These are phyloP conservation scores for Pelargonium nanum DNA, from an alignment of 345 rosid species.

Conservation along the genomic window DNA sequence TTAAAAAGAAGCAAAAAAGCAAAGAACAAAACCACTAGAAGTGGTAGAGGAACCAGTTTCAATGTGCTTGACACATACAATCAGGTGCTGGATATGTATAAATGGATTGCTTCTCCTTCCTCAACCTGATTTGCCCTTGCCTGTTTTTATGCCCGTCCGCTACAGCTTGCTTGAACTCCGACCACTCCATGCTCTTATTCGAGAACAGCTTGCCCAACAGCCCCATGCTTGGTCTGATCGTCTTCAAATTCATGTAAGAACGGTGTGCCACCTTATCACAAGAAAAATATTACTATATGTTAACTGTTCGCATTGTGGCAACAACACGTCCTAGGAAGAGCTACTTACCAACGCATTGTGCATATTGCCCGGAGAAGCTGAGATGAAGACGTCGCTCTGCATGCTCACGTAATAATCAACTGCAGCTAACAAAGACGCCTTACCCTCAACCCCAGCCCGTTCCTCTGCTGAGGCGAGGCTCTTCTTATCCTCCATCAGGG, in stretches of 20 bases:
- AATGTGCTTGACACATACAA: constrained; percentile 59
- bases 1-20: too few species aligned
- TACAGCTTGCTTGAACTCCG: constrained; percentile 60
- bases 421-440: constrained; percentile 80
- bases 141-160: constrained; percentile 65
- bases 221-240: constrained; percentile 84
- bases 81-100: constrained; percentile 92
- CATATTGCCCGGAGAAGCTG: constrained; percentile 98
- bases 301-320: neutral
- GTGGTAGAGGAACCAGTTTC: neutral
- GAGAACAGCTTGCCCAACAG: constrained; percentile 67
- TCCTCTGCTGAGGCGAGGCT: constrained; percentile 67
- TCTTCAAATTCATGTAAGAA: constrained; percentile 64
- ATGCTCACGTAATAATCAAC: constrained; percentile 88
- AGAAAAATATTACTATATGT: neutral
- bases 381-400: constrained; percentile 85
- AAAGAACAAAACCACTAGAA: too few species aligned
- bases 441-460: constrained; percentile 50
- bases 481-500: constrained; percentile 79
- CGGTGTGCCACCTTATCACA: constrained; percentile 59
- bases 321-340: neutral
- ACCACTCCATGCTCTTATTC: constrained; percentile 73
- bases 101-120: constrained; percentile 74
- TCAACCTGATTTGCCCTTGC: constrained; percentile 60
- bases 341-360: constrained; percentile 77